Evolutionary conservation across 768 basidiomycete genomes (phyloP), one percentile per base, ranked within the genome.

Genomic region (Mycena latifolia): DNA sequence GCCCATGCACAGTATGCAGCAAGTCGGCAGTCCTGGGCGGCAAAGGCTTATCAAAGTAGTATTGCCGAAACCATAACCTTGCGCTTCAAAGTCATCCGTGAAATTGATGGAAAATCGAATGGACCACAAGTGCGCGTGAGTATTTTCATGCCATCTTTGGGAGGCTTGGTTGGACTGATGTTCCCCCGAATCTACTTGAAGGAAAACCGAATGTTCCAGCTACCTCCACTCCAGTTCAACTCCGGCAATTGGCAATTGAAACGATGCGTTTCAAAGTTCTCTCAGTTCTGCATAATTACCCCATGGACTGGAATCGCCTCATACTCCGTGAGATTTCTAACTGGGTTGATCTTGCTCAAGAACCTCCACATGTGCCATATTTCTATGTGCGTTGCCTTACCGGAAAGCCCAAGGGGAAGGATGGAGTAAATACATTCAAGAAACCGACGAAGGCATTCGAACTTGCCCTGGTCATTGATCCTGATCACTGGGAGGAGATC

Each of bases 381-480:
- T 59, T 59, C 27, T 59, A 59, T 12, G 7, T 11, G 2, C 47
- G 48, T 4, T 50, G 58, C 27, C 35, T 59, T 18, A 50, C 58
- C 11, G 47, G 58, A 24, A 39, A 59, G 28, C 47, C 37, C 5
- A 59, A 37, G 27, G 48, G 47, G 1, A 59, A 59, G 27, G 48
- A 59, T 6, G 47, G 47, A 8, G 35, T 22, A 1, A 37, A 25
- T 0, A 50, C 47, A 22, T 59, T 59, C 48, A 59, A 51, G 28
- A 41, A 39, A 18, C 47, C 58, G 18, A 28, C 33, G 1, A 59
- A 50, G 27, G 11, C 46, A 11, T 59, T 50, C 29, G 47, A 59
- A 29, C 58, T 59, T 9, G 47, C 35, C 3, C 25, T 59, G 6
- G 48, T 59, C 14, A 59, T 59, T 15, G 58, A 59, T 59, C 17